Base-by-base conservation (phyloP, 1,284 basidiomycete species). In the Cutaneotrichosporon sp. region DNA sequence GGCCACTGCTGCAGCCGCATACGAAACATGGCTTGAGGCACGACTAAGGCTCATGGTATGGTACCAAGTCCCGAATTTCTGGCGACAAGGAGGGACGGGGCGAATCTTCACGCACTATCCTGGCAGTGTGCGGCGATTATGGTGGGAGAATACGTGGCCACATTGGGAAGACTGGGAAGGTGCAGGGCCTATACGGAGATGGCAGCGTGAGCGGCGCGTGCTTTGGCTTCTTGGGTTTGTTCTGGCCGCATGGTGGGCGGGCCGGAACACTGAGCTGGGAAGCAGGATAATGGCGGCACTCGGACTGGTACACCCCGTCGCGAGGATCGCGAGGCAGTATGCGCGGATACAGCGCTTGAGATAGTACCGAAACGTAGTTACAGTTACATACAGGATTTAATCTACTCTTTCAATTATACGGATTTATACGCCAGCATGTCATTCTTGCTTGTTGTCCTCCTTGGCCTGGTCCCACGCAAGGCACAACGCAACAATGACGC, bases 1-100 rank as follows among this genome's bases (percentile, higher is more conserved):
- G 58, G 49, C 16, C 32, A 40, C 49, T 14, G 61, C 65, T 0
- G 59, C 65, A 6, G 14, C 52, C 22, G 52, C 58, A 55, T 76
- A 73, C 62, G 70, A 69, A 30, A 53, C 49, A 60, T 69, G 52
- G 56, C 67, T 71, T 56, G 69, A 68, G 56, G 56, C 60, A 18
- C 56, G 65, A 9, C 56, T 72, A 10, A 59, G 66, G 36, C 60
- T 60, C 49, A 65, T 58, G 61, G 60, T 58, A 6, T 65, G 65
- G 65, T 21, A 36, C 2, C 30, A 56, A 21, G 61, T 63, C 16
- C 14, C 49, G 26, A 64, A 61, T 49, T 70, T 66, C 60, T 65
- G 61, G 58, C 62, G 64, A 14, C 1, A 53, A 5, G 61, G 60
- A 5, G 67, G 69, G 13, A 61, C 26, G 11, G 69, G 67, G 3